Evolutionary conservation across 176 grass and related monocot genomes (phyloP).

Genomic region (Puccinellia tenuiflora): DNA sequence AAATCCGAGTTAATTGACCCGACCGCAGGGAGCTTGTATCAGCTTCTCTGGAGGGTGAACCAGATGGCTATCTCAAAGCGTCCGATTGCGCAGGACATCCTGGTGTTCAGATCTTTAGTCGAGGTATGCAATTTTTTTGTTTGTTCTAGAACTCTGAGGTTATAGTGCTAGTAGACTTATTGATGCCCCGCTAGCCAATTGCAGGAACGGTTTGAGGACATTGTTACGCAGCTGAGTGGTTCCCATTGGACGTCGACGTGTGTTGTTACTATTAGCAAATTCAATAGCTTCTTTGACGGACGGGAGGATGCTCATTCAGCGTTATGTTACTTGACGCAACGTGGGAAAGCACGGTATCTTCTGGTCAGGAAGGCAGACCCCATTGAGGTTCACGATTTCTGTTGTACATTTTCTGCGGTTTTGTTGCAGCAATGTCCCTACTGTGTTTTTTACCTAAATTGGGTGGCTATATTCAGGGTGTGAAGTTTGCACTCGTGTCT

Average conservation of each 20-base stretch:
- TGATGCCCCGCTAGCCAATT: background rate
- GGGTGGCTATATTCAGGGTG: constrained; percentile 51
- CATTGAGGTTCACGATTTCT: constrained; percentile 36
- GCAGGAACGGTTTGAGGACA: constrained; percentile 44
- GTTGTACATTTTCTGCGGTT: background rate
- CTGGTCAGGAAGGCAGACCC: constrained; percentile 40
- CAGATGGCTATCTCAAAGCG: constrained; percentile 34
- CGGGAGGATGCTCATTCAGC: constrained; percentile 33
- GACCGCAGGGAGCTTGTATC: constrained; percentile 34
- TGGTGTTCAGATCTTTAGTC: constrained; percentile 52
- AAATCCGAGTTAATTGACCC: constrained; percentile 63
- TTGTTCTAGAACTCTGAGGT: background rate
- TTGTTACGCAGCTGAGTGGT: constrained; percentile 32
- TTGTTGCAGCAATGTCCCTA: background rate
- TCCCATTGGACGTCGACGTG: constrained; percentile 59
- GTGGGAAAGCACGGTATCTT: constrained; percentile 51
- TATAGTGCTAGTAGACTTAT: background rate
- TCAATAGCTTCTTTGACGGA: constrained; percentile 38
- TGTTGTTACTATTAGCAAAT: constrained; percentile 50
- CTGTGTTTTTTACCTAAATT: background rate
- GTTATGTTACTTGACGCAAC: constrained; percentile 35
- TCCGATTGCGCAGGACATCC: constrained; percentile 30
- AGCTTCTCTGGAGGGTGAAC: constrained; percentile 42
- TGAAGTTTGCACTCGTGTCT: constrained; percentile 62
- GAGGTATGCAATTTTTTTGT: constrained; percentile 23